phyloP scores from a whole-genome alignment of 148 eudicot species.

The Cornus suecica region DNA sequence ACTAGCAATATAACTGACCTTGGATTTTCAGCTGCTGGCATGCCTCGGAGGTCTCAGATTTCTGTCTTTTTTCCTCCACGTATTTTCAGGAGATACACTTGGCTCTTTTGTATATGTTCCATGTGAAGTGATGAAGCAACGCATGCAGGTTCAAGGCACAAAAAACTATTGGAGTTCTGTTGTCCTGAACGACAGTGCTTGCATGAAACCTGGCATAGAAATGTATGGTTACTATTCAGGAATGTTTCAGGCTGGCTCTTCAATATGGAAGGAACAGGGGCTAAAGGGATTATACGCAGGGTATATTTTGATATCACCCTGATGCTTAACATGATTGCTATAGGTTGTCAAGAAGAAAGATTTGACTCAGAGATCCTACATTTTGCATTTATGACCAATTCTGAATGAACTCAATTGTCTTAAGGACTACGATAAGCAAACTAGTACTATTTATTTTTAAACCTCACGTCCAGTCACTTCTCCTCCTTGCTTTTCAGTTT shows the following conservation, averaged over 20 bases:
- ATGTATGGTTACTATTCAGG: slow-evolving; percentile 83
- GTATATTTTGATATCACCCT: slow-evolving; percentile 34
- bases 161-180: slow-evolving; percentile 69
- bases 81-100: slow-evolving; percentile 76
- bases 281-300: slow-evolving; percentile 82
- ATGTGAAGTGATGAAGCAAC: slow-evolving; percentile 95
- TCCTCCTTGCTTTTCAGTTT: background rate
- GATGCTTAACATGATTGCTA: background rate
- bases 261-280: slow-evolving; percentile 92
- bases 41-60: slow-evolving; percentile 7
- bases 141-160: slow-evolving; percentile 96
- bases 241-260: slow-evolving; percentile 88
- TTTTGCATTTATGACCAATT: no score
- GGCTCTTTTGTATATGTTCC: slow-evolving; percentile 93
- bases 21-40: slow-evolving; percentile 7
- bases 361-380: no score
- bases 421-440: background rate
- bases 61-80: slow-evolving; percentile 9
- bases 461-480: background rate
- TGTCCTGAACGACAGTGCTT: slow-evolving; percentile 40
- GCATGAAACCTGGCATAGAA: slow-evolving; percentile 51
- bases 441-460: background rate
- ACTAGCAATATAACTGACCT: background rate
- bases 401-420: no score
- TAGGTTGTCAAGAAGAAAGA: background rate